A percentile compares a stretch with the other conserved stretches of the same genome.
phyloP scores from a whole-genome alignment of 2,329 filamentous ascomycete species.

The Neurospora crassa region DNA sequence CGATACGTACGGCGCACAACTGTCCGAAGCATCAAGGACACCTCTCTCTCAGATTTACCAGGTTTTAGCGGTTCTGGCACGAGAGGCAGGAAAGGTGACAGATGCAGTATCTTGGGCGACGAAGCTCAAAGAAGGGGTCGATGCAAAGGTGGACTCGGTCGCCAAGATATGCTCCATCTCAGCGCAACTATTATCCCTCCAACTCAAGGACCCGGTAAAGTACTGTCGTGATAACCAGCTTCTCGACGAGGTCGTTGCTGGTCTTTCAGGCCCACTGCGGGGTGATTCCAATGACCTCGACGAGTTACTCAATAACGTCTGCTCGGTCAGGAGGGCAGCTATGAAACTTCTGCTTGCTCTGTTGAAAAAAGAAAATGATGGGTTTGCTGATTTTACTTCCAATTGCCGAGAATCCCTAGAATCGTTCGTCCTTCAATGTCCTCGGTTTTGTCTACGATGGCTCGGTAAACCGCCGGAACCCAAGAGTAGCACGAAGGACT shows the following conservation, averaged over 20 bases:
- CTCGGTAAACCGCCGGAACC: constrained; percentile 46
- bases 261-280: constrained; percentile 48
- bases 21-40: constrained; percentile 29
- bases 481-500: constrained; percentile 44
- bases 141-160: constrained; percentile 32
- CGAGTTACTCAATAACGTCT: constrained; percentile 49
- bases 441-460: constrained; percentile 52
- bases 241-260: constrained; percentile 39
- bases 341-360: constrained; percentile 34
- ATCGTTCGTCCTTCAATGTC: constrained; percentile 46
- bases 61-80: constrained; percentile 34
- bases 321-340: constrained; percentile 42
- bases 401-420: constrained; percentile 30
- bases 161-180: constrained; percentile 42
- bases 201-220: constrained; percentile 35
- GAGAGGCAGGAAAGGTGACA: constrained; percentile 35
- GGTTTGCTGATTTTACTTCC: constrained; percentile 11
- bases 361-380: constrained; percentile 6
- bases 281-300: constrained; percentile 51
- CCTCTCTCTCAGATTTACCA: constrained; percentile 42
- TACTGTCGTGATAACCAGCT: constrained; percentile 30
- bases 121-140: constrained; percentile 31
- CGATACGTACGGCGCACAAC: constrained; percentile 24
- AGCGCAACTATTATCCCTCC: constrained; percentile 45
- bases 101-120: constrained; percentile 48